Percentiles rank a stretch among this genome's conserved stretches.
These are phyloP conservation scores for Sutorius eximius DNA, from an alignment of 1,284 basidiomycete species.

Conservation along the genomic window DNA sequence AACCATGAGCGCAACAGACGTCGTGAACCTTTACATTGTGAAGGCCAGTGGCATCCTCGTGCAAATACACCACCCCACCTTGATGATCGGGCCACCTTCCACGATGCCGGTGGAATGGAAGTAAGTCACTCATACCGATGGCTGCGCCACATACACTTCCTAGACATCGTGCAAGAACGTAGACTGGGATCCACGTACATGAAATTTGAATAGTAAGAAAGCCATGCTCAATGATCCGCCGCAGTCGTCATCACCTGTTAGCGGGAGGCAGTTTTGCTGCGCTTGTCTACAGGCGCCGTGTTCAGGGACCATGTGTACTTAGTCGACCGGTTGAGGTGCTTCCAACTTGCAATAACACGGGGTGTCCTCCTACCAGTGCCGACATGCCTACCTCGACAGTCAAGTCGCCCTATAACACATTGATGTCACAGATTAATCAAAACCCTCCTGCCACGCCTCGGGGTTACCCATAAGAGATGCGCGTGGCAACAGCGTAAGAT, in stretches of 20 bases:
- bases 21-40: constrained; percentile 39
- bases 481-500: background rate
- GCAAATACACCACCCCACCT: constrained; percentile 68
- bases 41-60: constrained; percentile 26
- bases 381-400: background rate
- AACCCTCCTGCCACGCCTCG: background rate
- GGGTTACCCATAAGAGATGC: too few relatives aligned
- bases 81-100: constrained; percentile 58
- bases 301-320: background rate
- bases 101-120: constrained; percentile 66
- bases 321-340: background rate
- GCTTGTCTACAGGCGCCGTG: background rate
- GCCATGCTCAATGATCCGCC: constrained; percentile 36
- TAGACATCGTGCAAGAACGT: constrained; percentile 65
- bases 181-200: constrained; percentile 58
- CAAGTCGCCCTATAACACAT: background rate
- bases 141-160: constrained; percentile 66
- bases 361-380: background rate
- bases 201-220: constrained; percentile 14
- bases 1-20: constrained; percentile 54
- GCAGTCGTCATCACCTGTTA: constrained; percentile 52
- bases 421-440: background rate
- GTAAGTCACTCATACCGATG: constrained; percentile 72
- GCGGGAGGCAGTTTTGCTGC: constrained; percentile 21
- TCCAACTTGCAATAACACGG: background rate